Conservation (phyloP, 2,329 filamentous ascomycete species). For the Westerdykella ornata region DNA sequence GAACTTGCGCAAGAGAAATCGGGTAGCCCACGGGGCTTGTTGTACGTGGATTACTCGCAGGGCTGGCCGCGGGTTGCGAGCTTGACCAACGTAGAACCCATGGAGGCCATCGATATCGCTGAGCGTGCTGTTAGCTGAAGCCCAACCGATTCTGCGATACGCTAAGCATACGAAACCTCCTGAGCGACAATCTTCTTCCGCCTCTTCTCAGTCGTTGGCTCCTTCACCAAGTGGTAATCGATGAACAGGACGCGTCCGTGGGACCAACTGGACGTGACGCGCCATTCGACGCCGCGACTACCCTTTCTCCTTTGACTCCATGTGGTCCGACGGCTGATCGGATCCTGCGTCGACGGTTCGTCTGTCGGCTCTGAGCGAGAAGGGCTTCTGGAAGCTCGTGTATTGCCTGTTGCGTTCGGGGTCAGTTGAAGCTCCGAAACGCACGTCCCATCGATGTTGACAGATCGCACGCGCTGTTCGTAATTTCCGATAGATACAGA, state of each 20-base stretch:
- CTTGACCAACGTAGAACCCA: constrained; percentile 39
- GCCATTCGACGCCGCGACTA: constrained; percentile 35
- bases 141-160: too few relatives aligned
- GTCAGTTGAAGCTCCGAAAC: too few relatives aligned
- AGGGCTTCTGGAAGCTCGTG: too few relatives aligned
- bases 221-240: constrained; percentile 41
- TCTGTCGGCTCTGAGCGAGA: too few relatives aligned
- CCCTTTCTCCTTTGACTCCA: constrained; percentile 27
- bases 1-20: constrained; percentile 47
- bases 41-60: constrained; percentile 46
- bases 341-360: not conserved
- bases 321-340: constrained; percentile 12
- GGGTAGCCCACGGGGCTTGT: constrained; percentile 48
- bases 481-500: too few relatives aligned
- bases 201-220: constrained; percentile 31
- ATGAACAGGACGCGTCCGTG: constrained; percentile 47
- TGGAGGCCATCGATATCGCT: constrained; percentile 40
- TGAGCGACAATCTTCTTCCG: constrained; percentile 43
- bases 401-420: too few relatives aligned
- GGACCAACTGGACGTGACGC: constrained; percentile 30
- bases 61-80: constrained; percentile 31
- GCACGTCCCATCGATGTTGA: too few relatives aligned
- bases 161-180: constrained; percentile 22
- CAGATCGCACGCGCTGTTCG: too few relatives aligned
- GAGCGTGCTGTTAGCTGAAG: constrained; percentile 19